These are phyloP conservation scores for Chimonanthus salicifolius DNA, from an alignment of 164 flowering plant species.

Conservation along the genomic window DNA sequence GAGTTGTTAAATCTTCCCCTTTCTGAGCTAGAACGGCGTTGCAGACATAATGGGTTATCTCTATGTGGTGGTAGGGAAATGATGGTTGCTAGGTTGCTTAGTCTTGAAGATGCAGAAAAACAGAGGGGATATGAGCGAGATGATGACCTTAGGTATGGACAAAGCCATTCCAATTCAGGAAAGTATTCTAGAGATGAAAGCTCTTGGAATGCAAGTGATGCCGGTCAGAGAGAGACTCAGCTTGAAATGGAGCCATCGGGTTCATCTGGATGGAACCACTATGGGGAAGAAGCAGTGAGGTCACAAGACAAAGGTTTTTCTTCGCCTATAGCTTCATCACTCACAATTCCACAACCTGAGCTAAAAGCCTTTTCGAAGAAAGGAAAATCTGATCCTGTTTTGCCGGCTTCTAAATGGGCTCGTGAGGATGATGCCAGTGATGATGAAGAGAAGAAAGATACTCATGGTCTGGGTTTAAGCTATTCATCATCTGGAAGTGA, in stretches of 20 bases:
- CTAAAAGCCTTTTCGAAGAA: slow-evolving; percentile 48
- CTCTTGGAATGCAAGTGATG: slow-evolving; percentile 19
- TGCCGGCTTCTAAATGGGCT: slow-evolving; percentile 96
- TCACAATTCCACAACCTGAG: slow-evolving; percentile 59
- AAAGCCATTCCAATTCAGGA: slow-evolving; percentile 41
- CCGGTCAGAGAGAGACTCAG: slow-evolving; percentile 32
- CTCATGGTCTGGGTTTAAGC: slow-evolving; percentile 58
- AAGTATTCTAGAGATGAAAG: slow-evolving; percentile 31
- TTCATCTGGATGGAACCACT: slow-evolving; percentile 47
- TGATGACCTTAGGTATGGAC: slow-evolving; percentile 59
- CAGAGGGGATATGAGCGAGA: slow-evolving; percentile 67
- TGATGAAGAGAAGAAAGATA: slow-evolving; percentile 59
- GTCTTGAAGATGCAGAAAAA: slow-evolving; percentile 93
- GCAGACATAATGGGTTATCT: slow-evolving; percentile 95
- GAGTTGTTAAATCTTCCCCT: slow-evolving; percentile 82
- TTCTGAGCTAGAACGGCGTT: slow-evolving; percentile 90
- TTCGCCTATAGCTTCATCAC: slow-evolving; percentile 29
- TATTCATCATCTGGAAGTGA: slow-evolving; percentile 99
- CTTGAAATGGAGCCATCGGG: slow-evolving; percentile 36
- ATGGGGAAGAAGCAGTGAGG: slow-evolving; percentile 39
- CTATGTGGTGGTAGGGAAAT: slow-evolving; percentile 94
- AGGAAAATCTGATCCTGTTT: slow-evolving; percentile 51
- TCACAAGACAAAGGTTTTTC: slow-evolving; percentile 27
- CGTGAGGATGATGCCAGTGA: slow-evolving; percentile 87
- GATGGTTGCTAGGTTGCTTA: slow-evolving; percentile 95